A percentile compares a stretch with the other conserved stretches of the same genome.
Evolutionary conservation across 2,329 filamentous ascomycete species (phyloP).

Genomic region (Escovopsis weberi): DNA sequence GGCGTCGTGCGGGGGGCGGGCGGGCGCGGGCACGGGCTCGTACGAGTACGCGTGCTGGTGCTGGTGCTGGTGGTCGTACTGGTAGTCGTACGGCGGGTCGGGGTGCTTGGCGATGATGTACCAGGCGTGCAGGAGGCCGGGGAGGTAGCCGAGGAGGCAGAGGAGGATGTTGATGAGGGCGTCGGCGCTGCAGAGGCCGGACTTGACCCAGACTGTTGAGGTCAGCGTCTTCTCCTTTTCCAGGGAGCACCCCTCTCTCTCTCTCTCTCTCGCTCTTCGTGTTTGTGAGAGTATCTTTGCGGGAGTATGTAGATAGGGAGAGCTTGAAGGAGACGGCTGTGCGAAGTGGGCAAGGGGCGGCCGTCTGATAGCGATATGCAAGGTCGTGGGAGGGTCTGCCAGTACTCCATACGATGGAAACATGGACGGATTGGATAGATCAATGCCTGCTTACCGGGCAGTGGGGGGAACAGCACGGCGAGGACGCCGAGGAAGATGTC

Average conservation of each 20-base stretch:
- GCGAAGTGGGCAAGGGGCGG: too few relatives aligned
- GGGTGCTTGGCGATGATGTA: constrained; percentile 93
- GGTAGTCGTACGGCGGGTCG: constrained; percentile 58
- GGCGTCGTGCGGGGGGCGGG: constrained; percentile 19
- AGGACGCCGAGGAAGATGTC: constrained; percentile 44
- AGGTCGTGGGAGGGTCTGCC: too few relatives aligned
- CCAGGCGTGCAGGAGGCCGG: constrained; percentile 88
- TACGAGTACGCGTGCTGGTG: constrained; percentile 24
- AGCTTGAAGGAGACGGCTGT: too few relatives aligned
- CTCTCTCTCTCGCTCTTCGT: too few relatives aligned
- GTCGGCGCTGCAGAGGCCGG: constrained; percentile 83
- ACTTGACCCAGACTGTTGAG: constrained; percentile 78
- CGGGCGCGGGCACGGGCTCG: too few relatives aligned
- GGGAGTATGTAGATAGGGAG: too few relatives aligned
- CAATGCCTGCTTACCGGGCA: constrained; percentile 33
- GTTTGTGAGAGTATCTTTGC: too few relatives aligned
- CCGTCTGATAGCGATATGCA: too few relatives aligned
- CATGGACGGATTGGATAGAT: neutral
- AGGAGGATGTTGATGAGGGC: constrained; percentile 92
- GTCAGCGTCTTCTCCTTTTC: neutral
- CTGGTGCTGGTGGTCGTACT: constrained; percentile 32
- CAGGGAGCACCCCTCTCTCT: too few relatives aligned
- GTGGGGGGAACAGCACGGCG: constrained; percentile 12
- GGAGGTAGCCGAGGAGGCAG: constrained; percentile 63
- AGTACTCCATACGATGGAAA: too few relatives aligned